Base-by-base conservation (phyloP, 176 grass and related monocot species). In the Avena eriantha region DNA sequence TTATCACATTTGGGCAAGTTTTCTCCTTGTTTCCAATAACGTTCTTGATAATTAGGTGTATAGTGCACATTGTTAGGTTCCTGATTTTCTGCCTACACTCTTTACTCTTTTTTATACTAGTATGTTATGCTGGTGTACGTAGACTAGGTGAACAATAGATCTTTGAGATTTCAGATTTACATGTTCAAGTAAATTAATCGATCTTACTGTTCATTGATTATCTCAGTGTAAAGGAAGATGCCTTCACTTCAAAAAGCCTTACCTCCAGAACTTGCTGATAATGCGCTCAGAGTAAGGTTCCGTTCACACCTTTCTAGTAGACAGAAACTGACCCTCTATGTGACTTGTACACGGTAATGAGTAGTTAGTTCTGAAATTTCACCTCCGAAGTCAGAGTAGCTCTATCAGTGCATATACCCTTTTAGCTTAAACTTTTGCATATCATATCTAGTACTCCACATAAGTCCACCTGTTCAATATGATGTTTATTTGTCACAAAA, bases 201-300 rank as follows among this genome's bases (percentile, higher is more conserved):
- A 0, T 75, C 4, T 69, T 21, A 5, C 1, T 87, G 79, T 77
- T 55, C 68, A 80, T 46, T 86, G 34, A 50, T 26, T 58, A 39
- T 60, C 68, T 26, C 21, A 56, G 77, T 22, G 66, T 82, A 69
- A 69, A 86, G 80, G 23, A 76, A 84, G 86, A 93, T 93, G 93
- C 91, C 93, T 83, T 91, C 93, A 11, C 57, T 91, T 61, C 91
- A 95, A 58, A 87, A 88, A 18, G 93, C 93, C 26, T 80, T 95
- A 29, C 91, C 93, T 51, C 86, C 91, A 36, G 93, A 95, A 56
- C 83, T 93, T 55, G 93, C 91, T 67, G 93, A 93, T 86, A 93
- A 93, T 84, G 93, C 90, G 13, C 85, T 95, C 80, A 90, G 93
- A 61, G 93, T 95, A 90, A 92, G 81, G 36, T 8, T 82, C 51